Evolutionary conservation across 1,284 basidiomycete species (phyloP).

Genomic region (Heterobasidion parviporum): DNA sequence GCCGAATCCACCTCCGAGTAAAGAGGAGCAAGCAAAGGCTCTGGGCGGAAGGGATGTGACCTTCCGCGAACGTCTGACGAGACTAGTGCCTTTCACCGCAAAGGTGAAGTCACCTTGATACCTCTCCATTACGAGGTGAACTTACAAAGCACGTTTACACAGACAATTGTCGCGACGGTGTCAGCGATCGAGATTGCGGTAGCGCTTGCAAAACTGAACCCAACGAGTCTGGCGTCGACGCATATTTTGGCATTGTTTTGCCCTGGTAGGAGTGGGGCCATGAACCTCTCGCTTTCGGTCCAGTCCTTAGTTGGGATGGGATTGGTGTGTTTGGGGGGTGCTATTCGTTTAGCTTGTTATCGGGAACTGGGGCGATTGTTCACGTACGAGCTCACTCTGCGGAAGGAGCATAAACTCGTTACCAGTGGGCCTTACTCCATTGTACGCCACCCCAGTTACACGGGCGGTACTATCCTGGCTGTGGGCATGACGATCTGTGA

Average conservation of each 20-base stretch:
- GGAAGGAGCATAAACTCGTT: slow-evolving; percentile 45
- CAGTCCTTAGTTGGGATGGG: slow-evolving; percentile 42
- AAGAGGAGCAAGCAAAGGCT: background rate
- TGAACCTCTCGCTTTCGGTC: slow-evolving; percentile 17
- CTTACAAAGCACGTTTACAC: background rate
- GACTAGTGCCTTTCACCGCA: background rate
- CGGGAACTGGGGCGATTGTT: slow-evolving; percentile 41
- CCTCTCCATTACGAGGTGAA: background rate
- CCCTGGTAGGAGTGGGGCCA: background rate
- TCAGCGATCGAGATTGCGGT: background rate
- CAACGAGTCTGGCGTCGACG: background rate
- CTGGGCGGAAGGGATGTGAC: background rate
- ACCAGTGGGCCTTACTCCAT: slow-evolving; percentile 44
- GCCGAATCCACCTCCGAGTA: background rate
- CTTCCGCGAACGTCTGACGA: background rate
- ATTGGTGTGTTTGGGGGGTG: slow-evolving; percentile 36
- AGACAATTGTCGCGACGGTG: background rate
- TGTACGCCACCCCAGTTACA: slow-evolving; percentile 31
- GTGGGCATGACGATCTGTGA: slow-evolving; percentile 42
- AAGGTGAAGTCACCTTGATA: background rate
- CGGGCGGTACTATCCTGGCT: slow-evolving; percentile 25
- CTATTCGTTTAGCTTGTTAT: slow-evolving; percentile 29
- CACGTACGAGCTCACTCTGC: slow-evolving; percentile 54
- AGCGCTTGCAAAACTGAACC: background rate
- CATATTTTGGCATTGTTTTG: background rate